Base-by-base conservation (phyloP, 2,329 filamentous ascomycete genomes). In the Ophiocordyceps camponoti-floridani region DNA sequence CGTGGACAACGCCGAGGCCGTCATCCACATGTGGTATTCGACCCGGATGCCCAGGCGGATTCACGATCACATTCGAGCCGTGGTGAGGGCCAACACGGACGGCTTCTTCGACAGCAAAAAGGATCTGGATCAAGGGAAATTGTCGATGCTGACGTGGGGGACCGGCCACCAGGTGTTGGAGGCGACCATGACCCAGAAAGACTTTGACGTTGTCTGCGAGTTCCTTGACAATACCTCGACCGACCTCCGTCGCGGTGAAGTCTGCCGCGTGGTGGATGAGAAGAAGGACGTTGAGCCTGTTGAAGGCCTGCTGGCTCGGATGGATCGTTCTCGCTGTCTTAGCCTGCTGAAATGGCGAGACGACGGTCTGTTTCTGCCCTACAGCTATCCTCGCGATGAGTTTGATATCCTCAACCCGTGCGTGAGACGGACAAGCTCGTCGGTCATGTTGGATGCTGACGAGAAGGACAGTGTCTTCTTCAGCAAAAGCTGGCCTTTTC, bases 1-100 rank as follows among this genome's bases (percentile, higher is more conserved):
- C 4, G 12, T 43, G 0, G 6, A 45, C 5, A 54, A 53, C 41
- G 53, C 55, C 1, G 55, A 58, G 19, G 45, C 50, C 2, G 43
- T 47, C 12, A 47, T 53, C 3, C 53, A 58, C 41, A 19, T 56
- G 12, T 56, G 52, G 54, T 58, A 58, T 44, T 57, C 55, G 10
- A 33, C 45, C 11, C 48, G 44, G 40, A 43, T 54, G 33, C 44
- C 55, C 14, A n/a, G 7, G 2, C 13, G 23, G 9, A 11, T 50
- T 19, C 41, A 43, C 31, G 13, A 40, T 4, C 47, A 53, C 43
- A 47, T 53, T 23, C 35, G 47, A 8, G 3, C n/a, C 7, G 44
- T 52, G 2, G 51, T 45, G 5, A 14, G 33, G 9, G n/a, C 35
- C 1, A n/a, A 43, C 4, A 10, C 48, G 6, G n/a, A 42, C 7